phyloP scores from a whole-genome alignment of 768 basidiomycete genomes.

The Russula lepida region DNA sequence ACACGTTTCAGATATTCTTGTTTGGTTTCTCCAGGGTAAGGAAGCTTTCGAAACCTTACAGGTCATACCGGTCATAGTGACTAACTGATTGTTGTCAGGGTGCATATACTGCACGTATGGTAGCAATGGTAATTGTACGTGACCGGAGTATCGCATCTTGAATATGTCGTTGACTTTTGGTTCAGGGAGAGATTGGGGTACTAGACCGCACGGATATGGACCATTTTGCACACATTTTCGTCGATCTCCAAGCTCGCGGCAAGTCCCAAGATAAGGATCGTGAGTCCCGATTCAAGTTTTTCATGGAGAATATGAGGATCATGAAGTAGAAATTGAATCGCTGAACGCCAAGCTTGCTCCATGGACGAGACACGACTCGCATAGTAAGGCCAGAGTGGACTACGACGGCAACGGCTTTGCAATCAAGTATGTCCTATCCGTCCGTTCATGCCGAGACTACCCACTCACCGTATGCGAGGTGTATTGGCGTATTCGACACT shows the following conservation, averaged over 20 bases:
- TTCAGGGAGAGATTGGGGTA: constrained; percentile 62
- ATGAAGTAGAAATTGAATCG: constrained; percentile 28
- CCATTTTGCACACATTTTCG: constrained; percentile 55
- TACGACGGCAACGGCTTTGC: constrained; percentile 43
- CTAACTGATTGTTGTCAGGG: constrained; percentile 38
- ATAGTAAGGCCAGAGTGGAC: constrained; percentile 45
- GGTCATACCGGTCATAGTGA: too few relatives aligned
- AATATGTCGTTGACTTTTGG: constrained; percentile 5
- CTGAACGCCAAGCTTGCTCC: constrained; percentile 40
- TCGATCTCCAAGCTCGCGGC: constrained; percentile 53
- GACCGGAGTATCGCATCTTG: background rate
- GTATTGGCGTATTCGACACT: constrained; percentile 70
- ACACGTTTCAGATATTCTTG: constrained; percentile 48
- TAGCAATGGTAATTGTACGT: constrained; percentile 58
- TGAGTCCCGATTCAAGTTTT: constrained; percentile 21
- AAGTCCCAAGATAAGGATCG: constrained; percentile 40
- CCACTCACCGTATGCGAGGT: constrained; percentile 31
- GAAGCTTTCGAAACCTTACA: background rate
- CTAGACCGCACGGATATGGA: constrained; percentile 67
- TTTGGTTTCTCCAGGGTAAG: constrained; percentile 70
- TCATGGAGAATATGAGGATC: background rate
- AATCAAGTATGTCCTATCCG: constrained; percentile 40
- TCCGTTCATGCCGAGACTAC: background rate
- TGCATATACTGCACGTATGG: constrained; percentile 69
- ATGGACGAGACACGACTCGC: constrained; percentile 47